These are phyloP conservation scores for Kwoniella heveanensis DNA, from an alignment of 768 basidiomycete species.

Conservation along the genomic window DNA sequence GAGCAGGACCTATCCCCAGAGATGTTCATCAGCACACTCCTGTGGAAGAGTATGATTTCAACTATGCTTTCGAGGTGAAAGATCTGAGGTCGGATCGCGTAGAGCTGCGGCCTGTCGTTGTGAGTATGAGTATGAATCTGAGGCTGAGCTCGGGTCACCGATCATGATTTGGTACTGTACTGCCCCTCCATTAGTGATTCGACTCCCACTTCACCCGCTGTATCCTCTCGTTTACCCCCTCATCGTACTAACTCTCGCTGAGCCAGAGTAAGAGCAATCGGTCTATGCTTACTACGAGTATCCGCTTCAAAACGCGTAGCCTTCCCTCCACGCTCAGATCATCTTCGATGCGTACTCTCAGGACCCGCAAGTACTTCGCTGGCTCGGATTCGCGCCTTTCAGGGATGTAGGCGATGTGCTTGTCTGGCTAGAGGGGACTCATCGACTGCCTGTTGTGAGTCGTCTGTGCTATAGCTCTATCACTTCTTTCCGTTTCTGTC, in stretches of 20 bases:
- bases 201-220: too few species aligned
- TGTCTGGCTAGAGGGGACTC: constrained; percentile 24
- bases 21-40: constrained; percentile 18
- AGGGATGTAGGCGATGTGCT: constrained; percentile 25
- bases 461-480: neutral
- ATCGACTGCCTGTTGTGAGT: constrained; percentile 22
- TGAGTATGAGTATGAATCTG: too few species aligned
- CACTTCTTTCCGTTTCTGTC: too few species aligned
- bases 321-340: constrained; percentile 32
- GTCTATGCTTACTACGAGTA: too few species aligned
- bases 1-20: neutral
- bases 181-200: too few species aligned
- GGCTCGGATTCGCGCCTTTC: constrained; percentile 23
- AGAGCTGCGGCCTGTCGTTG: constrained; percentile 46
- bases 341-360: constrained; percentile 23
- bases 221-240: too few species aligned
- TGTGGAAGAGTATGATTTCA: constrained; percentile 46
- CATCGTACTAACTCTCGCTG: too few species aligned
- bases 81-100: constrained; percentile 42
- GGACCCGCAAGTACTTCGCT: constrained; percentile 29
- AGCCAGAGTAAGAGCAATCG: neutral
- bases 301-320: constrained; percentile 10
- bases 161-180: too few species aligned
- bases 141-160: too few species aligned
- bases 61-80: constrained; percentile 45